Base-by-base conservation (phyloP, 2,329 filamentous ascomycete genomes). In the Plenodomus tracheiphilus region DNA sequence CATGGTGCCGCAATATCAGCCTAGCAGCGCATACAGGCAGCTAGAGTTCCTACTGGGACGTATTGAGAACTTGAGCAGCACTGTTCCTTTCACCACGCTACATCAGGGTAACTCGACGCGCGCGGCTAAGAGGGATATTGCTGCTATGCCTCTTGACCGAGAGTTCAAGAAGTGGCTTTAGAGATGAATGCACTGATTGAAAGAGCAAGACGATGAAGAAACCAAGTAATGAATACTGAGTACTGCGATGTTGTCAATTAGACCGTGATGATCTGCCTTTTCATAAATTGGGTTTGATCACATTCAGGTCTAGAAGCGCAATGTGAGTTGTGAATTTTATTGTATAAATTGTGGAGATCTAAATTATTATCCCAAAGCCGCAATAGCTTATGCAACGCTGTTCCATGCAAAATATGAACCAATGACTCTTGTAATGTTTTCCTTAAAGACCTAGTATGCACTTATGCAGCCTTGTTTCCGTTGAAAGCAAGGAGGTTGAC, bases 31-130 rank as follows among this genome's bases (percentile, higher is more conserved):
- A 0, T 90, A 88, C 65, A 77, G 89, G 28, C 85, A 89, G 49
- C 68, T 94, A 17, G 89, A 94, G 76, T 87, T 88, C 61, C 68
- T 94, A 59, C 77, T 95, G 1, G 89, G 89, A 0, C 76, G 88
- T 34, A 83, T 91, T 9, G 74, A 81, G 4, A 82, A 76, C 51
- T 63, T 89, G 56, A 71, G 62, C 1, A 71, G 70, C 46, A 61
- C 51, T 20, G 62, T 49, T 43, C 56, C 61, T 6, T 72, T 72
- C 41, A 66, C 68, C 1, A 71, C 68, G 41, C 47, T 61, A 46
- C 54, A 38, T 4, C 53, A 56, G 41, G 46, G 46, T 13, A 56
- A 56, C 20, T 42, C 25, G 1, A 53, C 50, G 3, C 7, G 41
- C 7, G 49, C 30, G 5, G 38, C 16, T 18, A 51, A 53, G 47